These are phyloP conservation scores for Termitomyces sp. DNA, from an alignment of 1,284 basidiomycete genomes.

Conservation along the genomic window DNA sequence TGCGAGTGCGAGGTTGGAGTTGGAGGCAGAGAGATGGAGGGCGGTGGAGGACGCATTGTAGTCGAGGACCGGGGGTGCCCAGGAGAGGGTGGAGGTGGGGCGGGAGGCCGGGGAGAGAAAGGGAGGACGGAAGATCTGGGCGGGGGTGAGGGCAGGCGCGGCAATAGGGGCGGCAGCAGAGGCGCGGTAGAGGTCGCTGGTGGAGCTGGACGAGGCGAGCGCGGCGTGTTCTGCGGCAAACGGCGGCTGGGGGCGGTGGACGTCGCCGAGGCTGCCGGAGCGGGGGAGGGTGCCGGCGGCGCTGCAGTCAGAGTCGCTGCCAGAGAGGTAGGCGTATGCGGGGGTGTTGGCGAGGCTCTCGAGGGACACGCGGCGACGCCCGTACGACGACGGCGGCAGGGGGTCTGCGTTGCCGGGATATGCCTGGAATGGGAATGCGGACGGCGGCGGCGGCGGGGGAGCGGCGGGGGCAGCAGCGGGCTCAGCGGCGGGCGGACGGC, in stretches of 20 bases:
- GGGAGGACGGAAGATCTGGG: slow-evolving; percentile 54
- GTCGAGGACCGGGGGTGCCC: slow-evolving; percentile 35
- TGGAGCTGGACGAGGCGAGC: slow-evolving; percentile 19
- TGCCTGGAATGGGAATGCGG: slow-evolving; percentile 49
- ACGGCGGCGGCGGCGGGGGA: slow-evolving; percentile 34
- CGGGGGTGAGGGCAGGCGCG: slow-evolving; percentile 26
- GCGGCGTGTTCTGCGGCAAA: slow-evolving; percentile 29
- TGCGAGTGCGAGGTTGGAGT: slow-evolving; percentile 30
- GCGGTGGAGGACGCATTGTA: slow-evolving; percentile 12
- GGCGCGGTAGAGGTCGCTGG: slow-evolving; percentile 37
- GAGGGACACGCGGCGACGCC: slow-evolving; percentile 25
- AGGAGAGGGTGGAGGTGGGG: slow-evolving; percentile 45
- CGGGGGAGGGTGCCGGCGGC: slow-evolving; percentile 19
- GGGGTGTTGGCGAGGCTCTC: slow-evolving; percentile 8
- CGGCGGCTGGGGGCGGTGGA: slow-evolving; percentile 43
- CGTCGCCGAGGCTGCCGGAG: slow-evolving; percentile 17
- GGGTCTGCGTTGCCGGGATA: slow-evolving; percentile 60
- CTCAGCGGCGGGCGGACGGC: not conserved
- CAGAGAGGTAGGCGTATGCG: slow-evolving; percentile 2
- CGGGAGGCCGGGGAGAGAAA: slow-evolving; percentile 66
- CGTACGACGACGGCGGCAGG: slow-evolving; percentile 34
- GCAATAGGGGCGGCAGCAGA: slow-evolving; percentile 41
- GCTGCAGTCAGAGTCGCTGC: slow-evolving; percentile 1
- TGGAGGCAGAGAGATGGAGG: slow-evolving; percentile 13
- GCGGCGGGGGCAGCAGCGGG: not conserved